Evolutionary conservation across 2,329 filamentous ascomycete genomes (phyloP).

Genomic region (Colletotrichum plurivorum): DNA sequence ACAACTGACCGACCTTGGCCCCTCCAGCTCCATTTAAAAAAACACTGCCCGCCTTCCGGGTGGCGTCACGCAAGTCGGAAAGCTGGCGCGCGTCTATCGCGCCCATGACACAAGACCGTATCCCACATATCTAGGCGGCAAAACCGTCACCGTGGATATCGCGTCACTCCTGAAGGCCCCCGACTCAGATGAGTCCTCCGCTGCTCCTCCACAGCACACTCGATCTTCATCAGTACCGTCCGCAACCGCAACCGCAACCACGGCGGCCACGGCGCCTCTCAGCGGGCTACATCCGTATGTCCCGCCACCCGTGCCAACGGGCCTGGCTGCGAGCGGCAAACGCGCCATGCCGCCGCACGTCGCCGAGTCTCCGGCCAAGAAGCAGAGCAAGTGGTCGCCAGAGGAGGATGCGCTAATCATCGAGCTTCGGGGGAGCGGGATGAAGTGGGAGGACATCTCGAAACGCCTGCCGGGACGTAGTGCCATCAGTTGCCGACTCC

Average conservation of each 20-base stretch:
- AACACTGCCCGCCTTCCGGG: conserved; percentile 22
- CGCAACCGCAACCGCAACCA: conserved; percentile 44
- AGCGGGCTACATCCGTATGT: conserved; percentile 40
- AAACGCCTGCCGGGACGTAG: conserved; percentile 91
- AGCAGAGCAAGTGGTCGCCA: conserved; percentile 96
- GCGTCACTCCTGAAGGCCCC: conserved; percentile 85
- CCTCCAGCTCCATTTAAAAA: conserved; percentile 19
- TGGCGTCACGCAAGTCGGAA: conserved; percentile 36
- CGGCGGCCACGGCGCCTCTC: conserved; percentile 42
- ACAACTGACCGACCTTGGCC: conserved; percentile 28
- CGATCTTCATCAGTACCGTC: conserved; percentile 54
- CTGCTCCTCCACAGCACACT: conserved; percentile 57
- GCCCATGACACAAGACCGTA: conserved; percentile 49
- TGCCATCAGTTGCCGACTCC: conserved; percentile 92
- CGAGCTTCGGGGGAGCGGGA: conserved; percentile 87
- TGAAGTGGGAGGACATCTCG: conserved; percentile 99
- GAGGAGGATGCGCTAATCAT: conserved; percentile 97
- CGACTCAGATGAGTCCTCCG: conserved; percentile 79
- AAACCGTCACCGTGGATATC: conserved; percentile 92
- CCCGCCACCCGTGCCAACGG: conserved; percentile 49
- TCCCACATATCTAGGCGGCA: conserved; percentile 50
- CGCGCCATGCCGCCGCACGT: conserved; percentile 69
- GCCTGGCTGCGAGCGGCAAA: conserved; percentile 54
- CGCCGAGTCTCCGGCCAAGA: conserved; percentile 83
- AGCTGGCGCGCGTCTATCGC: conserved; percentile 41